A percentile compares a stretch with the other conserved stretches of the same genome.
Conservation (phyloP, 1,284 basidiomycete genomes). For the Pseudozyma thailandica region DNA sequence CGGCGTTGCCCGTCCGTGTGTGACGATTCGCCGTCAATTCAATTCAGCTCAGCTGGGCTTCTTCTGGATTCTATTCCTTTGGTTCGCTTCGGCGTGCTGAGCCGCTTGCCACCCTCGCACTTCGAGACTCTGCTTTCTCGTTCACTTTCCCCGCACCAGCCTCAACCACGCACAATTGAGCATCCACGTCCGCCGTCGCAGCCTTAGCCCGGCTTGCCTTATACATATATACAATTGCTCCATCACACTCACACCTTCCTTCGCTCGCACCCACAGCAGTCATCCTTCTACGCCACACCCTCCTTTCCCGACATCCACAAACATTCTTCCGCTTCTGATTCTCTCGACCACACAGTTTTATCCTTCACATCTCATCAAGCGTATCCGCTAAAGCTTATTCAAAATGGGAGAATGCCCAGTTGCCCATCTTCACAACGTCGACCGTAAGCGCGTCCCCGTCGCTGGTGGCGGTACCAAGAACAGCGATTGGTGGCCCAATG, state of each 20-base stretch:
- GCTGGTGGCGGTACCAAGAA: conserved; percentile 38
- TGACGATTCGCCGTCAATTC: not conserved
- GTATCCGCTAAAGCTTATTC: not conserved
- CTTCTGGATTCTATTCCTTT: not conserved
- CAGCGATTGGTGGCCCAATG: conserved; percentile 44
- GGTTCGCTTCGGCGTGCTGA: not conserved
- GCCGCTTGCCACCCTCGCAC: not conserved
- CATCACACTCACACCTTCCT: not conserved
- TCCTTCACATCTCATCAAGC: not conserved
- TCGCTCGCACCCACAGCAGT: conserved; percentile 6
- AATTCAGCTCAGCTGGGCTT: too few relatives aligned
- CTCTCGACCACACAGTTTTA: not conserved
- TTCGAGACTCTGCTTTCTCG: not conserved
- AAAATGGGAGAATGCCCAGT: conserved; percentile 44
- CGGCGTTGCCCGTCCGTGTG: not conserved
- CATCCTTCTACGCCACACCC: conserved; percentile 21
- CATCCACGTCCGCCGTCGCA: not conserved
- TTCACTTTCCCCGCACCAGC: conserved; percentile 8
- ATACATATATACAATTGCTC: conserved; percentile 4
- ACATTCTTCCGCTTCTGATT: not conserved
- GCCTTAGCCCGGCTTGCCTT: not conserved
- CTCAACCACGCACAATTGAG: not conserved
- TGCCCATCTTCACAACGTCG: conserved; percentile 30
- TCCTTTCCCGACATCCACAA: conserved; percentile 13
- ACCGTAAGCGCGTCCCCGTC: conserved; percentile 33